Base-by-base conservation (phyloP, 768 basidiomycete species). In the Kwoniella shandongensis region DNA sequence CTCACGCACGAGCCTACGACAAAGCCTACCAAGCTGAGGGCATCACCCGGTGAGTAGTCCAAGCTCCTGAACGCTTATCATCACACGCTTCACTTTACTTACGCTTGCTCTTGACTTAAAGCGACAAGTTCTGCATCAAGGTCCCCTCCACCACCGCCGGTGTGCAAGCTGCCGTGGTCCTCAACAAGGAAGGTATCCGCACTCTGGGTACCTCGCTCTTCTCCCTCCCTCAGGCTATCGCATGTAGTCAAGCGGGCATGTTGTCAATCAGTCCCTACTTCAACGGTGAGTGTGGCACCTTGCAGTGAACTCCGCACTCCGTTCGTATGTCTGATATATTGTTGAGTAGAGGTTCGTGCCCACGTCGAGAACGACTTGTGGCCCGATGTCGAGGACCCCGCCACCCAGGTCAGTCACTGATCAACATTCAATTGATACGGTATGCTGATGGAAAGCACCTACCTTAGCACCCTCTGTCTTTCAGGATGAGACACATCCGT, bases 171-270 rank as follows among this genome's bases (percentile, higher is more conserved):
- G 83, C 83, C 62, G 75, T 76, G 23, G 63, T 78, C 23, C 79
- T 84, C 25, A 51, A 59, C 35, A 74, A 79, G 35, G 77, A 76
- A 25, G 81, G 81, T 6, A 83, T 84, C 42, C 74, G 81, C 40
- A 84, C 83, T 0, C 80, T 84, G 8, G 83, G 79, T 26, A 85
- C 84, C 0, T 80, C 80, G 59, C 66, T 84, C 20, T 85, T 85
- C 73, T 80, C 79, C 27, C 71, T 84, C 39, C 77, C 78, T n/a
- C 84, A 85, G 60, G 83, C 83, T 2, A 69, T 82, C 23, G 83
- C 83, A 8, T 83, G 83, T 1, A 78, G 78, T 29, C 81, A 83
- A 65, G 83, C 82, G 5, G 78, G 78, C 5, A 84, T 83, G 67
- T 73, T 79, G 27, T 82, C 81, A 65, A 77, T 84, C 50, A 78